Conservation (phyloP, 2,329 filamentous ascomycete species). For the Aspergillus flavus region DNA sequence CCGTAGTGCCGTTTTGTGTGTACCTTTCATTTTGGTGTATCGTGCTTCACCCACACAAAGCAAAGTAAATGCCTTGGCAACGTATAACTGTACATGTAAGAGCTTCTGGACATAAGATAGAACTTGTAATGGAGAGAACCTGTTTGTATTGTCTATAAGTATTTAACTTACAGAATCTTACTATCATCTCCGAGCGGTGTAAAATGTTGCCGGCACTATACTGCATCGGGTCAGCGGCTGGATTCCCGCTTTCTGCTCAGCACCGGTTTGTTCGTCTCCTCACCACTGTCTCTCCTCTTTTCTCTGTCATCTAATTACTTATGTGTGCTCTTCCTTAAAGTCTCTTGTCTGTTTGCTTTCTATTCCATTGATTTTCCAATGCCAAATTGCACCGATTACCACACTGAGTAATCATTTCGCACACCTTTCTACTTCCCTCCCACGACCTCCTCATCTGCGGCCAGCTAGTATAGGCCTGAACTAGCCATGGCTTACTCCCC, state of each 20-base stretch:
- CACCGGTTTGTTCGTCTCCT: constrained; percentile 18
- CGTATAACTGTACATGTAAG: background rate
- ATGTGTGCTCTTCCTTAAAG: constrained; percentile 1
- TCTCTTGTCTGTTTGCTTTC: background rate
- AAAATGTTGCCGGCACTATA: constrained; percentile 25
- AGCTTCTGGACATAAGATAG: background rate
- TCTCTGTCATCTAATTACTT: constrained; percentile 4
- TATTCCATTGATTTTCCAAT: background rate
- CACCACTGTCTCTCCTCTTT: constrained; percentile 3
- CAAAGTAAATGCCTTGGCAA: background rate
- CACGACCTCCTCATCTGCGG: constrained; percentile 10
- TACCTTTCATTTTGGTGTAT: background rate
- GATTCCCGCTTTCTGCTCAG: constrained; percentile 23
- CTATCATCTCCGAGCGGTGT: constrained; percentile 11
- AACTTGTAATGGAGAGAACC: too few species aligned
- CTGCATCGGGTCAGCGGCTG: constrained; percentile 19
- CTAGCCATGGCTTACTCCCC: constrained; percentile 44
- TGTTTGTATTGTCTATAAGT: background rate
- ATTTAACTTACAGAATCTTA: constrained; percentile 1
- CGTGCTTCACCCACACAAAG: background rate
- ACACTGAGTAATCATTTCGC: background rate
- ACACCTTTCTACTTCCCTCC: constrained; percentile 8
- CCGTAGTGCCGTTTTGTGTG: background rate
- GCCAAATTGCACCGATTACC: background rate
- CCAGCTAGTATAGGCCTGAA: constrained; percentile 9